These are phyloP conservation scores for Coniochaeta pulveracea DNA, from an alignment of 2,329 filamentous ascomycete species.

Conservation along the genomic window DNA sequence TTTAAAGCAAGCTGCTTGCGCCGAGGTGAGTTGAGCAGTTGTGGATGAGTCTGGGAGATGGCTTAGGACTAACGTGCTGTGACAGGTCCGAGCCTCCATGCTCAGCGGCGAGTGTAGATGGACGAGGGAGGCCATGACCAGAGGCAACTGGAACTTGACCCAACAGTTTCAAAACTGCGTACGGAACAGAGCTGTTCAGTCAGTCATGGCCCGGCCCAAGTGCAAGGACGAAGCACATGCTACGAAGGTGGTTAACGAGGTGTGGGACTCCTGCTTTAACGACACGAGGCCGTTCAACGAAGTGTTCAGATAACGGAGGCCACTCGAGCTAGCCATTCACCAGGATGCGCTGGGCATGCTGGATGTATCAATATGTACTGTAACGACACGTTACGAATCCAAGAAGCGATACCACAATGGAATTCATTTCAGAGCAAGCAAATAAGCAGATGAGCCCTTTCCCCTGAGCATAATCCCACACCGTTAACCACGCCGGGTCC, in stretches of 20 bases:
- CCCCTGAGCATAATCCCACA: too few species aligned
- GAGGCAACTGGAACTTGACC: constrained; percentile 79
- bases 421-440: neutral
- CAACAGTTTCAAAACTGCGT: constrained; percentile 94
- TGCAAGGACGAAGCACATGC: constrained; percentile 84
- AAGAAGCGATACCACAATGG: constrained; percentile 1
- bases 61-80: constrained; percentile 5
- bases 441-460: constrained; percentile 3
- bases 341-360: too few species aligned
- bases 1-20: constrained; percentile 82
- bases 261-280: constrained; percentile 96
- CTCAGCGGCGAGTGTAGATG: constrained; percentile 91
- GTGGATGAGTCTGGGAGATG: neutral
- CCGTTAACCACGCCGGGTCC: too few species aligned
- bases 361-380: constrained; percentile 2
- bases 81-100: constrained; percentile 80
- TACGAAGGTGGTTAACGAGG: constrained; percentile 80
- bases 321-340: neutral
- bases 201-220: constrained; percentile 63
- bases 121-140: constrained; percentile 71
- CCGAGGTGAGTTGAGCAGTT: constrained; percentile 53
- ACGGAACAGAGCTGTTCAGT: constrained; percentile 65
- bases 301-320: constrained; percentile 66
- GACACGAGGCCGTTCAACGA: constrained; percentile 96
- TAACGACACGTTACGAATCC: constrained; percentile 1